Evolutionary conservation across 306 rosid genomes (phyloP).

Genomic region (Nissolia schottii): DNA sequence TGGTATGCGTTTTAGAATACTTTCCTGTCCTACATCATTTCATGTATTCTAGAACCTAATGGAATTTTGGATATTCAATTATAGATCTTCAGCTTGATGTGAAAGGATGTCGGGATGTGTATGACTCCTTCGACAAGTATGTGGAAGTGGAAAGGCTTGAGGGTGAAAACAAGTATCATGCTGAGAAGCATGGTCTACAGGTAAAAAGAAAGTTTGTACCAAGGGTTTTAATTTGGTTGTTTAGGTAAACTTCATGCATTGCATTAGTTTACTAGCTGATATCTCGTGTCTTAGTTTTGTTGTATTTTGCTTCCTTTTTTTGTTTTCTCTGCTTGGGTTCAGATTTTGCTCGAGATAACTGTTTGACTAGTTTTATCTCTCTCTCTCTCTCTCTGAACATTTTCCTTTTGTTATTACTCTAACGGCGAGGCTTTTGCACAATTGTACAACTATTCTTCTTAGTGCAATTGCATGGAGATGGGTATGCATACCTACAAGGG

Average conservation of each 20-base stretch:
- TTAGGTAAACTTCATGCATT: neutral
- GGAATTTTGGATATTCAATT: slow-evolving; percentile 12
- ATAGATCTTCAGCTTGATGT: slow-evolving; percentile 96
- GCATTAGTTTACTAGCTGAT: neutral
- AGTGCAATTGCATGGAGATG: neutral
- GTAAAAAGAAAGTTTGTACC: slow-evolving; percentile 32
- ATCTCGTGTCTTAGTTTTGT: neutral
- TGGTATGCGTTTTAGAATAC: slow-evolving; percentile 47
- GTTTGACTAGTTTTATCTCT: neutral
- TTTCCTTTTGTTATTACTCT: neutral
- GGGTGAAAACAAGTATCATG: slow-evolving; percentile 93
- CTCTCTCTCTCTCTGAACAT: neutral
- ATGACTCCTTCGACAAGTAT: slow-evolving; percentile 90
- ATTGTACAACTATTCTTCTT: neutral
- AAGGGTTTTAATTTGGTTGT: neutral
- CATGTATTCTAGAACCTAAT: neutral
- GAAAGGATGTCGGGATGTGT: slow-evolving; percentile 89
- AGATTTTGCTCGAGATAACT: neutral
- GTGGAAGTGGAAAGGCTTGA: slow-evolving; percentile 94
- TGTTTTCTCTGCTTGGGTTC: neutral
- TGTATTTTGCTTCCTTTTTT: neutral
- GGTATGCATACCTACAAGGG: neutral
- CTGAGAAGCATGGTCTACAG: slow-evolving; percentile 87
- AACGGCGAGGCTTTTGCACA: neutral
- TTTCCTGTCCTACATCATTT: neutral